A percentile compares a stretch with the other conserved stretches of the same genome.
phyloP scores from a whole-genome alignment of 257 asterid species.

The Pogostemon cablin region DNA sequence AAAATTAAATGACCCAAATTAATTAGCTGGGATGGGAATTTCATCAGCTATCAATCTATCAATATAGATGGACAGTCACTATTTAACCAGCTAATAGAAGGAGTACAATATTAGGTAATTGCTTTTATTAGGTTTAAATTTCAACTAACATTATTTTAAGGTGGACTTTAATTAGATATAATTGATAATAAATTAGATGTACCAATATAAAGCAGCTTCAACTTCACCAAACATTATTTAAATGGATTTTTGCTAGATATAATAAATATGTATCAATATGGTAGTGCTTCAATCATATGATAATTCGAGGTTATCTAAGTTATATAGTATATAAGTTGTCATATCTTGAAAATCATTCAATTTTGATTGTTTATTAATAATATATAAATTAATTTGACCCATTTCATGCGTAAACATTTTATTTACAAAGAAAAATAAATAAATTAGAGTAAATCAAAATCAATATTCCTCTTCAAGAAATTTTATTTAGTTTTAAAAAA shows the following conservation, averaged over 20 bases:
- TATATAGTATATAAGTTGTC: no score
- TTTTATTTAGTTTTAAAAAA: no score
- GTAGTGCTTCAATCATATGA: background rate
- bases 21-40: slow-evolving; percentile 27
- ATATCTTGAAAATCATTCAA: no score
- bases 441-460: no score
- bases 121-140: slow-evolving; percentile 10
- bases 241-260: background rate
- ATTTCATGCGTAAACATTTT: no score
- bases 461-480: no score
- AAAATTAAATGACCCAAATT: slow-evolving; percentile 30
- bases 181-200: no score
- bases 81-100: slow-evolving; percentile 34
- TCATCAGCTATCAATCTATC: slow-evolving; percentile 27
- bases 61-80: slow-evolving; percentile 34
- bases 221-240: slow-evolving; percentile 27
- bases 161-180: slow-evolving; percentile 6
- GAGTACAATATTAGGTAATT: background rate
- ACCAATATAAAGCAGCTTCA: background rate
- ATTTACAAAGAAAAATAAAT: no score
- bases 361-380: no score
- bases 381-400: background rate
- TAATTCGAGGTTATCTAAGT: no score
- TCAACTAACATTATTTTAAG: slow-evolving; percentile 27
- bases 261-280: background rate